Conservation (phyloP, 2,329 filamentous ascomycete genomes). For the Gliomastix tumulicola region DNA sequence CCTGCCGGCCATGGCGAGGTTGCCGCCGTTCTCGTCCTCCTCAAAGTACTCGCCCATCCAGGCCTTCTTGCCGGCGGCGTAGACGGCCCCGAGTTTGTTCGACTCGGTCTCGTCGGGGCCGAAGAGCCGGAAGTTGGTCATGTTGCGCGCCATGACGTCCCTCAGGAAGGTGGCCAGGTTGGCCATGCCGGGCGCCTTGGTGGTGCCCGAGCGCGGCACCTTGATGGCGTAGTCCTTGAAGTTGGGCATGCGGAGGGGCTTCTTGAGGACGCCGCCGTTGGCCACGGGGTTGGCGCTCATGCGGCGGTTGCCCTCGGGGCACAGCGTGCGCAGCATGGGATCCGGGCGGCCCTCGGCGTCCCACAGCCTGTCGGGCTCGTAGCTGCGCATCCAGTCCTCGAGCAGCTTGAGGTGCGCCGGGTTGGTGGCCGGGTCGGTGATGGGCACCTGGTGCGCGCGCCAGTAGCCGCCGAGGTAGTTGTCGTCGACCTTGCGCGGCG, state of each 20-base stretch:
- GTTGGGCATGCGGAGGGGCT: slow-evolving; percentile 61
- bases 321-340: slow-evolving; percentile 54
- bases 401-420: slow-evolving; percentile 59
- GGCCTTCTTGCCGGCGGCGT: slow-evolving; percentile 69
- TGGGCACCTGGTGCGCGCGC: slow-evolving; percentile 72
- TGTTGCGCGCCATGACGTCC: slow-evolving; percentile 60
- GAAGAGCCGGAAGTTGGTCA: slow-evolving; percentile 65
- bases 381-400: slow-evolving; percentile 71
- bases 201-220: slow-evolving; percentile 53
- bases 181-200: slow-evolving; percentile 56
- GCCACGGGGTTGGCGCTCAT: slow-evolving; percentile 75
- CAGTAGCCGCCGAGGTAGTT: slow-evolving; percentile 72
- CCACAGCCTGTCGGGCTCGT: slow-evolving; percentile 68
- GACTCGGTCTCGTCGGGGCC: slow-evolving; percentile 77
- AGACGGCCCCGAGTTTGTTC: slow-evolving; percentile 68
- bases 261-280: slow-evolving; percentile 62
- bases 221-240: slow-evolving; percentile 62
- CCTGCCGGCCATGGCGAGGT: slow-evolving; percentile 59
- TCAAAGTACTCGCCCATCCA: slow-evolving; percentile 76
- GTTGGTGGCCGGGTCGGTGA: slow-evolving; percentile 62
- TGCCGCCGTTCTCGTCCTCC: slow-evolving; percentile 68
- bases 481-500: slow-evolving; percentile 62
- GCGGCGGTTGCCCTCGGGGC: slow-evolving; percentile 56
- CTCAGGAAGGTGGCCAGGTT: slow-evolving; percentile 63
- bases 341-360: slow-evolving; percentile 56